Evolutionary conservation across 192 early-diverging fungal genomes (phyloP).

Genomic region (Coemansia sp.): DNA sequence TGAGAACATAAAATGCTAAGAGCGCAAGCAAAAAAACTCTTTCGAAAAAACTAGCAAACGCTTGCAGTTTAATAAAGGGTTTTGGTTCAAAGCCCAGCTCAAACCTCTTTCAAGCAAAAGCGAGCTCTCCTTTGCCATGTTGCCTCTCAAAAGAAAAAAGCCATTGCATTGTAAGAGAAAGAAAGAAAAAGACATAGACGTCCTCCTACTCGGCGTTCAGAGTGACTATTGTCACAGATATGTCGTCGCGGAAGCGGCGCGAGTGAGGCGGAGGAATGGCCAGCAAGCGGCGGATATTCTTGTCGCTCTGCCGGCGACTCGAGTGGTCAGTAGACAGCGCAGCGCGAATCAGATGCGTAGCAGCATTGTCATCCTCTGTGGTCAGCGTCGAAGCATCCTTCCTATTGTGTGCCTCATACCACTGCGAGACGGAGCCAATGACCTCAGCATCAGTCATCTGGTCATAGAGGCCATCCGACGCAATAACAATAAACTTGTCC

Average conservation of each 20-base stretch:
- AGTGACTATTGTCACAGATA: constrained; percentile 68
- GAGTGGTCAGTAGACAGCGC: constrained; percentile 55
- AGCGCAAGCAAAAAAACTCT: neutral
- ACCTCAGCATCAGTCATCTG: constrained; percentile 60
- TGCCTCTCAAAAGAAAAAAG: neutral
- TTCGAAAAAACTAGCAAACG: neutral
- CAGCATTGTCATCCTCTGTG: constrained; percentile 58
- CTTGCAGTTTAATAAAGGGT: neutral
- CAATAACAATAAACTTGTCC: constrained; percentile 69
- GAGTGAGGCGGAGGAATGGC: constrained; percentile 63
- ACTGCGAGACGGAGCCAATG: constrained; percentile 18
- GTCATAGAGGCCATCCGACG: constrained; percentile 78
- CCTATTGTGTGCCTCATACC: constrained; percentile 10
- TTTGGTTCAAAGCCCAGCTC: neutral
- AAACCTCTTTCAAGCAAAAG: neutral
- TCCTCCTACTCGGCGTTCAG: constrained; percentile 22
- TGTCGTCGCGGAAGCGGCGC: constrained; percentile 77
- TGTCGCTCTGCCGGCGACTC: constrained; percentile 61
- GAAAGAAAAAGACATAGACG: neutral
- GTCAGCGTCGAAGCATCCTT: constrained; percentile 7
- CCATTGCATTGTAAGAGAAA: neutral
- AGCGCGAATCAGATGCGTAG: constrained; percentile 70
- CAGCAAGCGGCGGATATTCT: constrained; percentile 61
- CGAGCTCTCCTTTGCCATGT: neutral
- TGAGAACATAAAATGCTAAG: neutral